A percentile compares a stretch with the other conserved stretches of the same genome.
Evolutionary conservation across 306 rosid species (phyloP).

Genomic region (Cicer judaicum): DNA sequence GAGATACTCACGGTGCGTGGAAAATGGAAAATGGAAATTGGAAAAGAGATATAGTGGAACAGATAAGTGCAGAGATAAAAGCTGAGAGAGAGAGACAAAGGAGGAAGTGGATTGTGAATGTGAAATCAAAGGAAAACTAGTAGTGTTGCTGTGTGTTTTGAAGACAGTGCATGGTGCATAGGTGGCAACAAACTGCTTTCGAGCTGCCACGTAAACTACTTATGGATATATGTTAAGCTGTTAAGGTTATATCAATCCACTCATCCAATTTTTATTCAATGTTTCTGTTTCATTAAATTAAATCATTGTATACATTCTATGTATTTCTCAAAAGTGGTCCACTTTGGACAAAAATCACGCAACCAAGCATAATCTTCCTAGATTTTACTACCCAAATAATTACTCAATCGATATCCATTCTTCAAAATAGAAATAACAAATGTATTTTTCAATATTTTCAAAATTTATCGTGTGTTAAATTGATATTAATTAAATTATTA

Average conservation of each 20-base stretch:
- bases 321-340: no score
- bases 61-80: constrained; percentile 17
- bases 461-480: no score
- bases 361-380: no score
- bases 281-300: no score
- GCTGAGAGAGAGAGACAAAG: constrained; percentile 10
- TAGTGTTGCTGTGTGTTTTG: constrained; percentile 34
- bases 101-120: not conserved
- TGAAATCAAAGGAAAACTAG: constrained; percentile 16
- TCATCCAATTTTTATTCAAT: not conserved
- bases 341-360: no score
- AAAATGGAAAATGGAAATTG: not conserved
- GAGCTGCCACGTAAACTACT: constrained; percentile 45
- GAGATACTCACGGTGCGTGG: constrained; percentile 13
- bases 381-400: no score
- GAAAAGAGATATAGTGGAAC: constrained; percentile 4
- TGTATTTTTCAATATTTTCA: no score
- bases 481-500: no score
- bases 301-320: no score
- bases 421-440: no score
- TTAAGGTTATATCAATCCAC: constrained; percentile 28
- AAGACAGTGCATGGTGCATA: constrained; percentile 41
- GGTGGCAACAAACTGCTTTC: constrained; percentile 50
- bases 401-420: no score
- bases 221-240: not conserved